Percentiles rank a stretch among this genome's conserved stretches.
Conservation (phyloP, 495 filamentous ascomycete genomes). For the Penicillium odoratum region DNA sequence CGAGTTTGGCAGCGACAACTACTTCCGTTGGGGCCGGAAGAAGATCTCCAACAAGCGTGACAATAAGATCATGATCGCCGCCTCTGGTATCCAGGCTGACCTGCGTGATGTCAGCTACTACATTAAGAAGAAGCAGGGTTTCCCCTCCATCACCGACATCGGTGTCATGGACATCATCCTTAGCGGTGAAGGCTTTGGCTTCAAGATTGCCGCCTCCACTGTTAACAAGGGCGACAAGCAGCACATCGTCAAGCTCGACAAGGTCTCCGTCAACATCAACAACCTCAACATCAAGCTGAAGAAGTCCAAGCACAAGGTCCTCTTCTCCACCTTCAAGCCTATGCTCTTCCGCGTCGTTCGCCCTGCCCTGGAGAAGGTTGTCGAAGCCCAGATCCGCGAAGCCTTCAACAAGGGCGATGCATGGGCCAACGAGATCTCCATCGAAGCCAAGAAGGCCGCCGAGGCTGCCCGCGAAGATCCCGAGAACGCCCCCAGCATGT, state of each 20-base stretch:
- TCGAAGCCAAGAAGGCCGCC: conserved; percentile 73
- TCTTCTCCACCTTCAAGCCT: conserved; percentile 88
- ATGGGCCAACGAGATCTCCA: conserved; percentile 71
- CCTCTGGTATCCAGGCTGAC: conserved; percentile 76
- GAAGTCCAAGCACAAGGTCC: conserved; percentile 90
- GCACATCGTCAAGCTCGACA: conserved; percentile 93
- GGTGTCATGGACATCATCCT: conserved; percentile 91
- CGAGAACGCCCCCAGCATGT: conserved; percentile 79
- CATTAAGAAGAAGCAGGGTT: conserved; percentile 93
- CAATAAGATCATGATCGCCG: conserved; percentile 77
- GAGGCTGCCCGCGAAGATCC: conserved; percentile 68
- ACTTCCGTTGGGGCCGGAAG: conserved; percentile 94
- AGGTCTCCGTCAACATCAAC: conserved; percentile 79
- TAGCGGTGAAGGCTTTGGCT: conserved; percentile 82
- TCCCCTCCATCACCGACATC: conserved; percentile 84
- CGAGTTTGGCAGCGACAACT: conserved; percentile 90
- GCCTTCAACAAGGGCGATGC: conserved; percentile 69
- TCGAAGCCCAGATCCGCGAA: conserved; percentile 85
- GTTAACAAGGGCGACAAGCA: conserved; percentile 73
- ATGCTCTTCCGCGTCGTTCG: conserved; percentile 79
- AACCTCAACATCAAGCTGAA: conserved; percentile 86
- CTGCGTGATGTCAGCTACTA: conserved; percentile 85
- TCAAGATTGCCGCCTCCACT: conserved; percentile 87
- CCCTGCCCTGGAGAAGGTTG: conserved; percentile 79
- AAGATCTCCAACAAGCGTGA: conserved; percentile 72